Percentiles rank a stretch among this genome's conserved stretches.
These are phyloP conservation scores for Taphrina communis DNA, from an alignment of 1,139 yeast genomes.

Conservation along the genomic window DNA sequence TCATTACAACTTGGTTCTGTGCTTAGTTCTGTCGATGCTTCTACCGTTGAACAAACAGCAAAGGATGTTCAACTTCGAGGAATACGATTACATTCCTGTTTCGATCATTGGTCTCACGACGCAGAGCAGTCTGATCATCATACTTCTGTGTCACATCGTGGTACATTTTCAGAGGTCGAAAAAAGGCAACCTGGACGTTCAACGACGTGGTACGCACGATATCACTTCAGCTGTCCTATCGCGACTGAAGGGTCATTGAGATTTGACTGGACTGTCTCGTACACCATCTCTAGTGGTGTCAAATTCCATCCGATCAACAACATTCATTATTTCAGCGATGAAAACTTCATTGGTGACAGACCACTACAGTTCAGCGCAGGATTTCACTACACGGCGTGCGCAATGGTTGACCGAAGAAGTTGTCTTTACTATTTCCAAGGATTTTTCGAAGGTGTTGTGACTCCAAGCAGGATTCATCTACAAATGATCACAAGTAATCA, in stretches of 20 bases:
- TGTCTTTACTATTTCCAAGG: slow-evolving; percentile 4
- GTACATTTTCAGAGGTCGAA: neutral
- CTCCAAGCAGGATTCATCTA: neutral
- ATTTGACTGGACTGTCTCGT: neutral
- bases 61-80: too few relatives aligned
- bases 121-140: too few relatives aligned
- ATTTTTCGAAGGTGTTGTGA: neutral
- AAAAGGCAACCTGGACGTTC: neutral
- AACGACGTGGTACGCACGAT: neutral
- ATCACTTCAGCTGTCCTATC: neutral
- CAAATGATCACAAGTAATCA: neutral
- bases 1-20: too few relatives aligned
- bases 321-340: neutral
- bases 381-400: neutral
- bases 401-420: neutral
- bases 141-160: too few relatives aligned
- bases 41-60: too few relatives aligned
- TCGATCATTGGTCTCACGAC: too few relatives aligned
- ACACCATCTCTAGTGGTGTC: neutral
- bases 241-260: neutral
- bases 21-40: too few relatives aligned
- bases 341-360: neutral
- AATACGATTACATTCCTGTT: too few relatives aligned
- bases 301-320: neutral
- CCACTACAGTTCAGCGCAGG: neutral